Conservation (phyloP, 768 basidiomycete genomes). For the Russula sp. region DNA sequence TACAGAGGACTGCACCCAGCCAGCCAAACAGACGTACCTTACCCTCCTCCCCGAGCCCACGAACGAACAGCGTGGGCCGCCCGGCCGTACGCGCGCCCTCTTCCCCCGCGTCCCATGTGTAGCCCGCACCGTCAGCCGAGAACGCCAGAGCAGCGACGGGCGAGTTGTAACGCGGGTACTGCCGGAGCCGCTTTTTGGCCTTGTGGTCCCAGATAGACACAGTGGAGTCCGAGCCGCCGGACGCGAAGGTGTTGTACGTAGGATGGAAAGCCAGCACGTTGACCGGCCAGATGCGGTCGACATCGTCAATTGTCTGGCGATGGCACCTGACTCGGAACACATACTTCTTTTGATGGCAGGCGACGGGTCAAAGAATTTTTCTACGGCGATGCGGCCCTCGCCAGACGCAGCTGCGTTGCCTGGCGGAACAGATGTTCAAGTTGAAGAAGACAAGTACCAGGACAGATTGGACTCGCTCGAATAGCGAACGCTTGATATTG, state of each 20-base stretch:
- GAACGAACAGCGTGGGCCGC: constrained; percentile 57
- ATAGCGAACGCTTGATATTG: constrained; percentile 73
- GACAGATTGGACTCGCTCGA: constrained; percentile 56
- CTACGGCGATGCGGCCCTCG: constrained; percentile 94
- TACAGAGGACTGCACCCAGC: neutral
- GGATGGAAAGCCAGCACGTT: constrained; percentile 95
- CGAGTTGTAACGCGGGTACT: constrained; percentile 73
- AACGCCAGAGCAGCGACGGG: constrained; percentile 78
- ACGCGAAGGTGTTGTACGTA: constrained; percentile 89
- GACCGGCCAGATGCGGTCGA: constrained; percentile 95
- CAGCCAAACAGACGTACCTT: constrained; percentile 45
- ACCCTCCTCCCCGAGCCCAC: constrained; percentile 68
- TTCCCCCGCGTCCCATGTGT: constrained; percentile 88
- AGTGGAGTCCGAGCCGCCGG: constrained; percentile 88
- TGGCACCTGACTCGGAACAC: constrained; percentile 87
- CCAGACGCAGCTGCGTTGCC: constrained; percentile 92
- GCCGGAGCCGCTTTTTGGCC: constrained; percentile 90
- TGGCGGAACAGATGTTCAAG: constrained; percentile 27
- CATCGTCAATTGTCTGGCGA: constrained; percentile 80
- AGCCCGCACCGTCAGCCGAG: constrained; percentile 76
- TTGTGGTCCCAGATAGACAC: constrained; percentile 98
- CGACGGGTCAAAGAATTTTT: constrained; percentile 80
- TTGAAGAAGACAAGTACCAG: neutral
- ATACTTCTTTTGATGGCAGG: constrained; percentile 68
- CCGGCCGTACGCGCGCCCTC: constrained; percentile 60